Percentiles rank a stretch among this genome's conserved stretches.
phyloP scores from a whole-genome alignment of 2,329 filamentous ascomycete genomes.

The Phialophora verrucosa region DNA sequence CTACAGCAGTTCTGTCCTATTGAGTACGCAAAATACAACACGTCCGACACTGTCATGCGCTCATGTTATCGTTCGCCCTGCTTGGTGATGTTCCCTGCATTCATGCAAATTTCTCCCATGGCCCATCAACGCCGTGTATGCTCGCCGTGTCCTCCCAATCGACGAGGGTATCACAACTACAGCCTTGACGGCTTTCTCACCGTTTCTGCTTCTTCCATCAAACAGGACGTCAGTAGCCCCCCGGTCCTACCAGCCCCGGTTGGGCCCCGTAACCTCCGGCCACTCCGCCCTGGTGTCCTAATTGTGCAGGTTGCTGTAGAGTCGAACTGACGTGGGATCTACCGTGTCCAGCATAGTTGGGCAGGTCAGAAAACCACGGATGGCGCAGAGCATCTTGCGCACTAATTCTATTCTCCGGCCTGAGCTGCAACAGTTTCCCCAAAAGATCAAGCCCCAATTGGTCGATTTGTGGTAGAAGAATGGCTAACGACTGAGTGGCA shows the following conservation, averaged over 20 bases:
- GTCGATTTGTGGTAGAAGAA: constrained; percentile 90
- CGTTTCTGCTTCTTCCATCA: not conserved
- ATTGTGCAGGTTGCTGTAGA: constrained; percentile 32
- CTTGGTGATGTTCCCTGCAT: constrained; percentile 4
- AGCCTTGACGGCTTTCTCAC: not conserved
- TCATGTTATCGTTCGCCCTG: constrained; percentile 17
- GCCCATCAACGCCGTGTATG: not conserved
- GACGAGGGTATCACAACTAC: constrained; percentile 22
- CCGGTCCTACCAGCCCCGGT: constrained; percentile 35
- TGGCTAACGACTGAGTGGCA: constrained; percentile 84
- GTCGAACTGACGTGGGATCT: constrained; percentile 29
- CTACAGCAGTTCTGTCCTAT: not conserved
- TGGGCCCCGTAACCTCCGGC: constrained; percentile 36
- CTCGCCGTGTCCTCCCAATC: constrained; percentile 7
- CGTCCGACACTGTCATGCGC: not conserved
- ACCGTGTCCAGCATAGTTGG: constrained; percentile 34
- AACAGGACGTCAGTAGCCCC: constrained; percentile 20
- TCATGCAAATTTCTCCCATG: constrained; percentile 10
- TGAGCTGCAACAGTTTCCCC: constrained; percentile 86
- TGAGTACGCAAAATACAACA: not conserved
- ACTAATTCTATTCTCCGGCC: constrained; percentile 88
- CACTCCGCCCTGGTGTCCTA: constrained; percentile 30
- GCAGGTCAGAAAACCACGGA: constrained; percentile 81
- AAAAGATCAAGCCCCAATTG: constrained; percentile 83
- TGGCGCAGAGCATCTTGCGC: constrained; percentile 86